phyloP scores from a whole-genome alignment of 257 asterid species.

The Orobanche coerulescens region DNA sequence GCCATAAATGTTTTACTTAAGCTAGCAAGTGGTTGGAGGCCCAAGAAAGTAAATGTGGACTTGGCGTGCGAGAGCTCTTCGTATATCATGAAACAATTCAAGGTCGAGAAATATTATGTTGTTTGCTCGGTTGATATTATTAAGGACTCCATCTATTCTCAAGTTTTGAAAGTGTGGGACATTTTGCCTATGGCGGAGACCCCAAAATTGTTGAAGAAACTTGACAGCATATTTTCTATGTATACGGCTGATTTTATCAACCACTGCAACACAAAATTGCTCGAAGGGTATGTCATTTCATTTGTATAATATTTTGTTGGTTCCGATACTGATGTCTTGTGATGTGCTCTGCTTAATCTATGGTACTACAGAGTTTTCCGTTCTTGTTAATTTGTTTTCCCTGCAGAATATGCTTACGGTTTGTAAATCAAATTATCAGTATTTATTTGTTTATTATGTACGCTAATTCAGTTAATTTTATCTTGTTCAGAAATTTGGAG shows the following conservation, averaged over 20 bases:
- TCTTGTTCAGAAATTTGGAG: slow-evolving; percentile 38
- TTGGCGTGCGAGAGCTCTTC: slow-evolving; percentile 35
- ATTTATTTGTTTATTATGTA: no score
- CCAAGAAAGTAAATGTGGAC: slow-evolving; percentile 44
- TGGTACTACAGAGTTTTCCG: no score
- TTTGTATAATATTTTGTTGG: not conserved
- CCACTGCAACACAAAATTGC: slow-evolving; percentile 37
- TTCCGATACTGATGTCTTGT: not conserved
- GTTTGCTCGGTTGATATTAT: slow-evolving; percentile 49
- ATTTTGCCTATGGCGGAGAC: slow-evolving; percentile 39
- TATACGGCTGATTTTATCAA: slow-evolving; percentile 42
- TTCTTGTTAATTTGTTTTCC: no score
- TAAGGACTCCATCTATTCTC: slow-evolving; percentile 34
- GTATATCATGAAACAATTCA: slow-evolving; percentile 40
- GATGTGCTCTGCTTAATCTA: not conserved
- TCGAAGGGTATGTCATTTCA: slow-evolving; percentile 38
- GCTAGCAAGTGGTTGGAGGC: slow-evolving; percentile 72
- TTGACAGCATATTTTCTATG: slow-evolving; percentile 42
- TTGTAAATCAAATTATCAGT: no score
- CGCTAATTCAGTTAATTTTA: not conserved
- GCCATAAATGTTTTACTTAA: slow-evolving; percentile 34
- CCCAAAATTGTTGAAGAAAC: slow-evolving; percentile 36
- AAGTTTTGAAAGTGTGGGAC: slow-evolving; percentile 64
- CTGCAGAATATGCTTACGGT: no score
- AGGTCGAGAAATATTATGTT: slow-evolving; percentile 35